These are phyloP conservation scores for Rhododendron ferrugineum DNA, from an alignment of 148 eudicot species.

Conservation along the genomic window DNA sequence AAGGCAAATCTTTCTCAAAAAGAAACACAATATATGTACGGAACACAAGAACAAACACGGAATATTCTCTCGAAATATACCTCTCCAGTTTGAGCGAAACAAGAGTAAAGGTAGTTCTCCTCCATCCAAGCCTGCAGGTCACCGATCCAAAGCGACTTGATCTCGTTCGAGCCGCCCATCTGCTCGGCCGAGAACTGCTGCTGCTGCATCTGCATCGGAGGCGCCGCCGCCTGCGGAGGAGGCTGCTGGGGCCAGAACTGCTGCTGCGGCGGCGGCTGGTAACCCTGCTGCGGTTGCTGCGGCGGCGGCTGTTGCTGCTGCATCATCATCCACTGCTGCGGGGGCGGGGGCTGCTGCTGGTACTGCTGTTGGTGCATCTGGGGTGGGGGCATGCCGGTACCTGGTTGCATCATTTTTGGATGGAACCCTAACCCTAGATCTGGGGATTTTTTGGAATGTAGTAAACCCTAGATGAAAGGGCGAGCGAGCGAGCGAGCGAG, in stretches of 20 bases:
- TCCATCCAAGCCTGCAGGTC: slow-evolving; percentile 97
- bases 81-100: slow-evolving; percentile 71
- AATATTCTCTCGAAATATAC: slow-evolving; percentile 25
- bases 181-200: slow-evolving; percentile 30
- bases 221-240: background rate
- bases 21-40: background rate
- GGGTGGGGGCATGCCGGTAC: slow-evolving; percentile 44
- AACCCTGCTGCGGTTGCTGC: slow-evolving; percentile 8
- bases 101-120: slow-evolving; percentile 54
- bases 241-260: slow-evolving; percentile 29
- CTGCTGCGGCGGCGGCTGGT: slow-evolving; percentile 17
- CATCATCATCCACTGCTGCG: slow-evolving; percentile 15
- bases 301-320: slow-evolving; percentile 14
- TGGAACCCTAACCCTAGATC: slow-evolving; percentile 10
- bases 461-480: slow-evolving; percentile 4
- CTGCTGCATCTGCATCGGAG: slow-evolving; percentile 29
- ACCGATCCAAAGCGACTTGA: slow-evolving; percentile 89
- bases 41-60: background rate
- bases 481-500: background rate
- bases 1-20: background rate
- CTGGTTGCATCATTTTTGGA: slow-evolving; percentile 64
- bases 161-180: slow-evolving; percentile 43
- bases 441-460: background rate
- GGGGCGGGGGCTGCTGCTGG: slow-evolving; percentile 38
- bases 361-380: slow-evolving; percentile 26